Evolutionary conservation across 345 rosid genomes (phyloP).

Genomic region (Jatropha curcas): DNA sequence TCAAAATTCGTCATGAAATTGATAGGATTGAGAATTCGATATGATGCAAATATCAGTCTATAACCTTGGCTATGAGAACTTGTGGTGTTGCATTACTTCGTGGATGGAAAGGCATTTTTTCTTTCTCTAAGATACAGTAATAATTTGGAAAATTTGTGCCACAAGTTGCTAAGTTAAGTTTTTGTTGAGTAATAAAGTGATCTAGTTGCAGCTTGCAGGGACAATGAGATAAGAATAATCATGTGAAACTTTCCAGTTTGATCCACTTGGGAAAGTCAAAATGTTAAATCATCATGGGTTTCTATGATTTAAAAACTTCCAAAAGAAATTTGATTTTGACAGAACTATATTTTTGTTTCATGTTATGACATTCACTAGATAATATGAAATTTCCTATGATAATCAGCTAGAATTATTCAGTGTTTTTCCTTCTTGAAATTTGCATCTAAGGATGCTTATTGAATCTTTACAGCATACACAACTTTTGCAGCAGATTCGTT

Average conservation of each 20-base stretch:
- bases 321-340: background rate
- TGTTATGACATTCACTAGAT: too few species aligned
- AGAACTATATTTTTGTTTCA: background rate
- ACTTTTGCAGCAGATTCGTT: background rate
- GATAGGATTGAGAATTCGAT: background rate
- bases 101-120: background rate
- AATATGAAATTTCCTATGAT: background rate
- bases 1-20: background rate
- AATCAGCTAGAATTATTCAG: background rate
- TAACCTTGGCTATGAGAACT: background rate
- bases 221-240: background rate
- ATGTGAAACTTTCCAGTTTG: background rate
- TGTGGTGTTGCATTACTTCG: background rate
- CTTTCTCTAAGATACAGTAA: background rate
- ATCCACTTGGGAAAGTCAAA: too few species aligned
- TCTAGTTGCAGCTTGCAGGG: background rate
- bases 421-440: background rate
- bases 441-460: background rate
- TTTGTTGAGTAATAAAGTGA: background rate
- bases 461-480: background rate
- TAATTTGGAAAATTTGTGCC: background rate
- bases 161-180: background rate
- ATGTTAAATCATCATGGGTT: too few species aligned
- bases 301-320: background rate
- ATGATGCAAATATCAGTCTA: background rate